Base-by-base conservation (phyloP, 495 filamentous ascomycete species). In the Tuber magnatum region DNA sequence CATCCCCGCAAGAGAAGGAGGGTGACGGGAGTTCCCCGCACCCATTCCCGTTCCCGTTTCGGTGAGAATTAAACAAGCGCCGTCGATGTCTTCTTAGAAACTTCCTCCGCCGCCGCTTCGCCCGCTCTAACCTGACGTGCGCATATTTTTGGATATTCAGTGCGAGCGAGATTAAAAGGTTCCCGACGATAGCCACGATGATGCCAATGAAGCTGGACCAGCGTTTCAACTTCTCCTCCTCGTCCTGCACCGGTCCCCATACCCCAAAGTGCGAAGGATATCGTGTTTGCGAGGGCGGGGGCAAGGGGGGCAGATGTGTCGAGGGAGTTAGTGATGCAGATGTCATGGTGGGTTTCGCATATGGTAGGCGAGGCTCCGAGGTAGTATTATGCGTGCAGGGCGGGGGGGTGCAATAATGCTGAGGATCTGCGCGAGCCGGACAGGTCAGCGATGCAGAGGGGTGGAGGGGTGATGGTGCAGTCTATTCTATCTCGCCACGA, bases 191-290 rank as follows among this genome's bases (percentile, higher is more conserved):
- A 56, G 95, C 94, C 1, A 94, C 94, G 69, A 94, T 83, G 80
- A 99, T 97, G 80, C 95, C 95, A 80, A 99, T 98, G 74, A 97
- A 84, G 1, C 93, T 94, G 18, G 92, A 95, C 94, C 94, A 97
- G 80, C 92, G 86, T 73, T 90, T 88, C 12, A 92, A 84, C 1
- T 88, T 82, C 56, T 83, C 85, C 39, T 86, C 83, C 40, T 83
- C 84, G 83, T 86, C 76, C 9, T 28, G 24, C 51, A 32, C 51
- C n/a, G 3, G 24, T 28, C 51, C 51, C 51, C 51, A 61, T 28
- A 3, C 51, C n/a, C 51, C 51, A 28, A 38, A 73, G 65, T 38
- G 71, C 44, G 24, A 69, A 44, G 51, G 78, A 38, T 41, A 42
- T 9, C 10, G 42, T 20, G 42, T 32, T 7, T 16, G 43, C 24